Evolutionary conservation across 164 flowering plant genomes (phyloP), one percentile per base, ranked within the genome.

Genomic region (Chimonanthus salicifolius): DNA sequence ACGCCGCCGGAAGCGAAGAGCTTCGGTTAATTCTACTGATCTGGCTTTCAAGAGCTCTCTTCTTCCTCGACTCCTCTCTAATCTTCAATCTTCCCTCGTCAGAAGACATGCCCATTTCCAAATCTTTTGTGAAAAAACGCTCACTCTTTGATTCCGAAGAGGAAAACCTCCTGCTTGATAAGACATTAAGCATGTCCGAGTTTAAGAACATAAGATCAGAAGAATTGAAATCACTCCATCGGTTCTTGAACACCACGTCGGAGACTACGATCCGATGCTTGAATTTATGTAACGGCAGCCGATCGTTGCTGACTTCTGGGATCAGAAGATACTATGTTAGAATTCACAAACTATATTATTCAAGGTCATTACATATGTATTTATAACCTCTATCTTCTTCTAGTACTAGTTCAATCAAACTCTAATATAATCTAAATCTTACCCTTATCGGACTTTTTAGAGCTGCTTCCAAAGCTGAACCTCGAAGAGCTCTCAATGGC

Each of bases 171-270:
- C 47, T 50, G 69, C 90, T 85, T 20, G 92, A 83, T 44, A 66
- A 64, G 0, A 15, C 78, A 47, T 72, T 72, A 6, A 90, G 75
- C 88, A 90, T 86, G 78, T 91, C 94, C 0, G 94, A 85, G 46
- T 84, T 91, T 78, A 94, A 71, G 16, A 83, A 80, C 84, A 88
- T 79, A 33, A 94, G 60, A 75, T 94, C 98, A 8, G 98, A 85
- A 18, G 94, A 90, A 48, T 81, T 88, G 11, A 87, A 85, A 70
- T 77, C 87, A 84, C 98, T 94, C 97, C 98, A 94, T 43, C 98
- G 72, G 70, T 80, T 85, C 87, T 83, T 88, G 68, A 82, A 82
- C 1, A 85, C 83, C 6, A 86, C 84, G 74, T 89, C 97, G 5
- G 97, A 88, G 1, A 88, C 79, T 18, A 86, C 51, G 8, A 90